These are phyloP conservation scores for Cladosporium sp. DNA, from an alignment of 2,329 filamentous ascomycete genomes.

Conservation along the genomic window DNA sequence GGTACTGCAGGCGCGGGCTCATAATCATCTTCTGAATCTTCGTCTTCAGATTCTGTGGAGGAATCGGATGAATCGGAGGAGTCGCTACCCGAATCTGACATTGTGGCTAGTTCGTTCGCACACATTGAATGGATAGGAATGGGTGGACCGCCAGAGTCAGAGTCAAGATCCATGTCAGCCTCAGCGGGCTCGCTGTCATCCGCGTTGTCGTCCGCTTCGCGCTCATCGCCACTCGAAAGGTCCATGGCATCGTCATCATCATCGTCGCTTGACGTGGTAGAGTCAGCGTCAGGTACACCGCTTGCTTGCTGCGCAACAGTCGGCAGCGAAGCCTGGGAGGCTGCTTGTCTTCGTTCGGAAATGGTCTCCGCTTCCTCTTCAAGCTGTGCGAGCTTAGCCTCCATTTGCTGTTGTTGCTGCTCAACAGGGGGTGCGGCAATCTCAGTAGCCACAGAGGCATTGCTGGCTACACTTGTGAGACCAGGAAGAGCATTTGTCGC, in stretches of 20 bases:
- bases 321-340: background rate
- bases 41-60: slow-evolving; percentile 21
- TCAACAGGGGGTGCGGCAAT: background rate
- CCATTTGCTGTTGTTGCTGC: background rate
- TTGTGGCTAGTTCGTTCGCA: background rate
- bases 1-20: slow-evolving; percentile 12
- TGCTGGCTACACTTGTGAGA: background rate
- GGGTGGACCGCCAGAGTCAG: background rate
- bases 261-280: slow-evolving; percentile 15
- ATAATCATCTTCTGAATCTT: slow-evolving; percentile 16
- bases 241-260: slow-evolving; percentile 28
- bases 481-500: background rate
- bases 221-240: slow-evolving; percentile 19
- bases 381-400: slow-evolving; percentile 8
- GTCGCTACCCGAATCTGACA: slow-evolving; percentile 15
- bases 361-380: slow-evolving; percentile 13
- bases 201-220: slow-evolving; percentile 1
- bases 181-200: background rate
- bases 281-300: background rate
- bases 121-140: background rate
- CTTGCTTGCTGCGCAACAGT: background rate
- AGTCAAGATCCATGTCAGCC: background rate
- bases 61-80: slow-evolving; percentile 18
- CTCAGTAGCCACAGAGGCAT: background rate
- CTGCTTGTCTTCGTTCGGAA: background rate